Base-by-base conservation (phyloP, 805 yeast genomes). In the Yamadazyma kitorensis region DNA sequence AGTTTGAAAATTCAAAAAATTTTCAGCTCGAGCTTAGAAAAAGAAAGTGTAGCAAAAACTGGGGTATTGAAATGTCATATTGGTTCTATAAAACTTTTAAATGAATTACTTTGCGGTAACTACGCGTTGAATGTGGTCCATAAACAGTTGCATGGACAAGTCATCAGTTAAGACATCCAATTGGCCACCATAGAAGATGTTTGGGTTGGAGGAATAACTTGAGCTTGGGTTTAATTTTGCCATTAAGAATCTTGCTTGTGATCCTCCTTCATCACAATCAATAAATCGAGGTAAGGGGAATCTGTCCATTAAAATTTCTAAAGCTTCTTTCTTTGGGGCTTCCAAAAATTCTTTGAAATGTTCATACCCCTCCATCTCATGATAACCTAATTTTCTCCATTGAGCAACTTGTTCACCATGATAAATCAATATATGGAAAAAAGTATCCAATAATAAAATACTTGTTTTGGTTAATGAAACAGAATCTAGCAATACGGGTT, bases 181-280 rank as follows among this genome's bases (percentile, higher is more conserved):
- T 65, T 38, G 43, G 20, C 28, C 30, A 6, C 43, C 45, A 23
- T 40, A 40, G 29, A 40, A 37, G 9, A 34, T 33, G 25, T 44
- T 40, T 3, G 48, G 41, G 32, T 67, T 59, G 33, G 57, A 44
- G 22, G 66, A 64, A 56, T 84, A 83, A 24, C 89, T 82, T 44
- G 85, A 87, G 29, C 96, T 83, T 25, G 98, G 98, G 61, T 94
- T 93, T 60, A 93, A 78, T 64, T 88, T 93, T 18, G 97, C 86
- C 61, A 87, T 80, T 61, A 93, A 73, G 73, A 93, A 93, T 65
- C 99, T 81, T 2, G 98, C 97, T 66, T 93, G 99, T 11, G 97
- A 89, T 36, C 96, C 97, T 51, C 98, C 98, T 51, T 91, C 97
- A 57, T 91, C 97, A 40, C 96, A 87, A 51, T 91, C 96, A 49